Evolutionary conservation across 257 asterid species (phyloP).

Genomic region (Cordia subcordata): DNA sequence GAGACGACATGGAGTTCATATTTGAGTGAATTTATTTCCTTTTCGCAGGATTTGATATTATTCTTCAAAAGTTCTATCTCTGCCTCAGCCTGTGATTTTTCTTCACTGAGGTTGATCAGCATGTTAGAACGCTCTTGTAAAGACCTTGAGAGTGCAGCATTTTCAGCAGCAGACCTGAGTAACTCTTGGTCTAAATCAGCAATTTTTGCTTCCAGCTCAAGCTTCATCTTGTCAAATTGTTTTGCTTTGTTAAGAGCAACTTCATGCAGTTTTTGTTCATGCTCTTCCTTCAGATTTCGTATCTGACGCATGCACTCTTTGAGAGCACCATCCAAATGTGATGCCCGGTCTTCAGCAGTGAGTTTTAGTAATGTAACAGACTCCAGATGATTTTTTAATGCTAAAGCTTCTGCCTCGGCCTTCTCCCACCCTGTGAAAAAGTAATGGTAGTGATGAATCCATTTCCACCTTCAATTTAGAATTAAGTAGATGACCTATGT

Average conservation of each 20-base stretch:
- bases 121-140: conserved; percentile 74
- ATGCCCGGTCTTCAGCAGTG: conserved; percentile 77
- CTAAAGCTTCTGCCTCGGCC: conserved; percentile 80
- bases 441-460: neutral
- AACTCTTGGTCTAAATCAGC: conserved; percentile 54
- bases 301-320: conserved; percentile 85
- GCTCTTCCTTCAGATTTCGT: conserved; percentile 67
- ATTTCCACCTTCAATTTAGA: neutral
- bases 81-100: conserved; percentile 61
- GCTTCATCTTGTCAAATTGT: conserved; percentile 62
- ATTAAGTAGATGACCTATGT: neutral
- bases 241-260: conserved; percentile 50
- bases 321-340: conserved; percentile 76
- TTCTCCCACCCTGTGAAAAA: conserved; percentile 76
- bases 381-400: conserved; percentile 62
- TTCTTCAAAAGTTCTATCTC: conserved; percentile 53
- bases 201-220: conserved; percentile 51
- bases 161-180: conserved; percentile 63
- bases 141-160: conserved; percentile 61
- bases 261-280: conserved; percentile 57
- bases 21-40: conserved; percentile 57
- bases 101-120: conserved; percentile 62
- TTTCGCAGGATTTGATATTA: conserved; percentile 51
- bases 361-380: conserved; percentile 73
- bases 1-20: conserved; percentile 61